Evolutionary conservation across 441 rosid species (phyloP).

Genomic region (California macrophylla): DNA sequence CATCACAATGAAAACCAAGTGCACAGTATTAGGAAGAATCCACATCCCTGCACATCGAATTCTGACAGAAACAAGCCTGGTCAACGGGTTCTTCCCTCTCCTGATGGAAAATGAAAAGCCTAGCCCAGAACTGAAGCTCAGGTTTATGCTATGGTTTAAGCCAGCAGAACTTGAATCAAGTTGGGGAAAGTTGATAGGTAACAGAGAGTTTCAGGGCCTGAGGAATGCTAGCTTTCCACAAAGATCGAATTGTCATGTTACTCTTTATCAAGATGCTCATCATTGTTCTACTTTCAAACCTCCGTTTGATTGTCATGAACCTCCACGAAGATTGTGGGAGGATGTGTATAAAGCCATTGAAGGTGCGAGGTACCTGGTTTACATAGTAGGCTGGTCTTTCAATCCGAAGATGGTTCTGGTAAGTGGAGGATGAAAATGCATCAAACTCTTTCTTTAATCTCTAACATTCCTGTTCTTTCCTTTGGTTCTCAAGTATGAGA

Average conservation of each 20-base stretch:
- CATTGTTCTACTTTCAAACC: constrained; percentile 46
- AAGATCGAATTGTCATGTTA: constrained; percentile 56
- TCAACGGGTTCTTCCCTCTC: constrained; percentile 56
- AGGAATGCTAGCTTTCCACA: constrained; percentile 59
- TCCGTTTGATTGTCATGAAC: constrained; percentile 30
- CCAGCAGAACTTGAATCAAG: constrained; percentile 56
- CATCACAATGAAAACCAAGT: constrained; percentile 52
- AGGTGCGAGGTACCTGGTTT: constrained; percentile 60
- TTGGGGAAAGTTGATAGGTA: constrained; percentile 37
- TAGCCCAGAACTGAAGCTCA: constrained; percentile 42
- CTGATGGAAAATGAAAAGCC: constrained; percentile 35
- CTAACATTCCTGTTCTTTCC: too few species aligned
- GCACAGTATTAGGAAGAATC: constrained; percentile 54
- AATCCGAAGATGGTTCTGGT: constrained; percentile 70
- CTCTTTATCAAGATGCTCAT: constrained; percentile 69
- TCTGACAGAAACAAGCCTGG: constrained; percentile 34
- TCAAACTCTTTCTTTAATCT: too few species aligned
- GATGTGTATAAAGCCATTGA: constrained; percentile 68
- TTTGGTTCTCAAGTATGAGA: too few species aligned
- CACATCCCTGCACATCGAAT: constrained; percentile 44
- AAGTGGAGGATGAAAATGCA: constrained; percentile 11
- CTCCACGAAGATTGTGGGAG: constrained; percentile 69
- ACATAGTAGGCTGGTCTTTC: constrained; percentile 82
- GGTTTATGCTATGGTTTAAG: constrained; percentile 69
- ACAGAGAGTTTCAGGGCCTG: constrained; percentile 45